Evolutionary conservation across 495 filamentous ascomycete genomes (phyloP).

Genomic region (Thermothielavioides terrestris): DNA sequence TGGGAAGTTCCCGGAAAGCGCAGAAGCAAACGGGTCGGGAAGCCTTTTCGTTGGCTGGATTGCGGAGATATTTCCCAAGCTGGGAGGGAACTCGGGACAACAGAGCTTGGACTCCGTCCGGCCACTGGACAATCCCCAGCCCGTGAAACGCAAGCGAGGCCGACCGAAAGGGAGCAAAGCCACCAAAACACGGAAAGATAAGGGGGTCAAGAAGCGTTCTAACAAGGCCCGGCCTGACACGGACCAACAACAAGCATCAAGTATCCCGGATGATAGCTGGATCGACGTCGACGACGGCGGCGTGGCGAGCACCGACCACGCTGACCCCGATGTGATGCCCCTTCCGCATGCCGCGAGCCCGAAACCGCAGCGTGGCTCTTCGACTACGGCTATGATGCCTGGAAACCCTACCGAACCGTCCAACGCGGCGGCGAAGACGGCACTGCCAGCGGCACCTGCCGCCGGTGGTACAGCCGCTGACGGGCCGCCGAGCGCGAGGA

Average conservation of each 20-base stretch:
- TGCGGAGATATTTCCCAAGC: slow-evolving; percentile 47
- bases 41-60: slow-evolving; percentile 51
- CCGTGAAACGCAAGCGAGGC: slow-evolving; percentile 35
- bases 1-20: slow-evolving; percentile 45
- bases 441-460: slow-evolving; percentile 10
- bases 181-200: slow-evolving; percentile 40
- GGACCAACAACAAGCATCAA: background rate
- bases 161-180: slow-evolving; percentile 46
- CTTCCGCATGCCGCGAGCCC: slow-evolving; percentile 18
- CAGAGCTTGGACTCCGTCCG: slow-evolving; percentile 16
- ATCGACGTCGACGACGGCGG: slow-evolving; percentile 20
- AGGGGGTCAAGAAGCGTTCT: slow-evolving; percentile 41
- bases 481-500: slow-evolving; percentile 22
- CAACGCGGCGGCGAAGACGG: slow-evolving; percentile 3
- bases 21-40: slow-evolving; percentile 45
- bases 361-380: background rate
- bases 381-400: background rate
- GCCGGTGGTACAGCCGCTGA: background rate
- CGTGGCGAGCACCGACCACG: slow-evolving; percentile 11
- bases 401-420: background rate
- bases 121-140: slow-evolving; percentile 16
- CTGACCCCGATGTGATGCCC: slow-evolving; percentile 22
- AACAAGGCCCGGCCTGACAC: slow-evolving; percentile 1
- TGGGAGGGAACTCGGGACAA: slow-evolving; percentile 22
- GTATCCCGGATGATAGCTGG: slow-evolving; percentile 20